phyloP scores from a whole-genome alignment of 805 yeast genomes.

The Pichia deserticola region DNA sequence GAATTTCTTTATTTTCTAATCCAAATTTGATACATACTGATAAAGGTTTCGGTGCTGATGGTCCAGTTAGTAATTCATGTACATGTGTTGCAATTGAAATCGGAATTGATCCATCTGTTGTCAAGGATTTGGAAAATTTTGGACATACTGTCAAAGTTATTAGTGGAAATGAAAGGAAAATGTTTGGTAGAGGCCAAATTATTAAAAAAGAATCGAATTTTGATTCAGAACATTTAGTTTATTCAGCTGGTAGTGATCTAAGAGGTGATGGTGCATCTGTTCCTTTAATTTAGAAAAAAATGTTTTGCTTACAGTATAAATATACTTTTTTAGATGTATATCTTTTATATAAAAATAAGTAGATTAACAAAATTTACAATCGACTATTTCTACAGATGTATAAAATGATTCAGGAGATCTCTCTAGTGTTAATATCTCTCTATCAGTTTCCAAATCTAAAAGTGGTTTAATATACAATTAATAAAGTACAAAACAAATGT shows the following conservation, averaged over 20 bases:
- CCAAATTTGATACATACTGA: constrained; percentile 37
- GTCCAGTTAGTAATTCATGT: constrained; percentile 52
- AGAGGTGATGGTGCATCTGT: constrained; percentile 82
- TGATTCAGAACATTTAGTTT: constrained; percentile 32
- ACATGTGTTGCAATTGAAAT: constrained; percentile 60
- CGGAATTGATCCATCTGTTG: constrained; percentile 44
- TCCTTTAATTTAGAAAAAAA: constrained; percentile 29
- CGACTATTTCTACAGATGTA: too few relatives aligned
- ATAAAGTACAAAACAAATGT: too few relatives aligned
- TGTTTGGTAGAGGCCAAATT: constrained; percentile 63
- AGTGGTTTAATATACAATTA: too few relatives aligned
- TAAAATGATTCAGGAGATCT: too few relatives aligned
- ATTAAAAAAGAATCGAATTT: constrained; percentile 38
- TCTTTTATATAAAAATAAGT: too few relatives aligned
- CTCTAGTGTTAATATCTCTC: too few relatives aligned
- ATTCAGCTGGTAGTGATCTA: constrained; percentile 69
- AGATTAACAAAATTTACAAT: too few relatives aligned
- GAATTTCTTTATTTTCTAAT: constrained; percentile 57
- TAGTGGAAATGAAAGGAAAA: constrained; percentile 33
- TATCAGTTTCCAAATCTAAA: too few relatives aligned
- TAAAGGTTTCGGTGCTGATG: constrained; percentile 52
- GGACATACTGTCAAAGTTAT: constrained; percentile 53
- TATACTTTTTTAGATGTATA: too few relatives aligned
- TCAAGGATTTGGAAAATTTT: constrained; percentile 36
- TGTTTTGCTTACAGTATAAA: background rate